A percentile compares a stretch with the other conserved stretches of the same genome.
Evolutionary conservation across 768 basidiomycete species (phyloP).

Genomic region (Lactarius hatsudake): DNA sequence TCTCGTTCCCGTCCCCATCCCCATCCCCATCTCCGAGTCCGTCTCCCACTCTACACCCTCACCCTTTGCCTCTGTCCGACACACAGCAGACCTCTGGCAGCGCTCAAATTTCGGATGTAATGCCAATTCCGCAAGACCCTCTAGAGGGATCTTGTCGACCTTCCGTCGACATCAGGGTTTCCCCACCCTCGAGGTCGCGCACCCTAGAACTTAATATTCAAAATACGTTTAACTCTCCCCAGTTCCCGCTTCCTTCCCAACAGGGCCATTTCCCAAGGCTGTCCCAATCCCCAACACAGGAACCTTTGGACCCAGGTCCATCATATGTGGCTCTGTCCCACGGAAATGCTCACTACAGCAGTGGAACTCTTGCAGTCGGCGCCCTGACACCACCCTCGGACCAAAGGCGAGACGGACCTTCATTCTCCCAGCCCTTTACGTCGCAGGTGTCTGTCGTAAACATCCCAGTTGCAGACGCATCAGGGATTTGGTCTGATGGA

Average conservation of each 20-base stretch:
- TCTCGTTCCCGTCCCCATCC: background rate
- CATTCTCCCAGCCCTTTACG: background rate
- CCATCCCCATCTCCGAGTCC: background rate
- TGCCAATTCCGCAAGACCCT: background rate
- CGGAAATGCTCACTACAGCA: background rate
- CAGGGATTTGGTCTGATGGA: background rate
- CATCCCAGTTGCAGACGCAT: background rate
- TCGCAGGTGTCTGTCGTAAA: background rate
- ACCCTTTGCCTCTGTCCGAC: background rate
- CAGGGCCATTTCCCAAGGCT: background rate
- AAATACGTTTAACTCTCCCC: background rate
- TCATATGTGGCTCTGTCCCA: background rate
- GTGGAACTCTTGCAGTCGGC: background rate
- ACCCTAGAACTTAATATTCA: background rate
- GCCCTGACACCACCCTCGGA: background rate
- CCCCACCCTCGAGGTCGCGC: slow-evolving; percentile 1
- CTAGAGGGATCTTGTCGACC: background rate
- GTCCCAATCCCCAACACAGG: background rate
- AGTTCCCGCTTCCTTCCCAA: background rate
- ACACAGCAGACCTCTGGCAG: background rate
- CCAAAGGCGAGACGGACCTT: background rate
- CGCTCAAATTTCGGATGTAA: background rate
- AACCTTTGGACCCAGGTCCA: background rate
- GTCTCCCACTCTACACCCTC: background rate
- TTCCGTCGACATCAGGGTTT: background rate